Evolutionary conservation across 495 filamentous ascomycete species (phyloP), one percentile per base, ranked within the genome.

Genomic region (Platismatia glauca): DNA sequence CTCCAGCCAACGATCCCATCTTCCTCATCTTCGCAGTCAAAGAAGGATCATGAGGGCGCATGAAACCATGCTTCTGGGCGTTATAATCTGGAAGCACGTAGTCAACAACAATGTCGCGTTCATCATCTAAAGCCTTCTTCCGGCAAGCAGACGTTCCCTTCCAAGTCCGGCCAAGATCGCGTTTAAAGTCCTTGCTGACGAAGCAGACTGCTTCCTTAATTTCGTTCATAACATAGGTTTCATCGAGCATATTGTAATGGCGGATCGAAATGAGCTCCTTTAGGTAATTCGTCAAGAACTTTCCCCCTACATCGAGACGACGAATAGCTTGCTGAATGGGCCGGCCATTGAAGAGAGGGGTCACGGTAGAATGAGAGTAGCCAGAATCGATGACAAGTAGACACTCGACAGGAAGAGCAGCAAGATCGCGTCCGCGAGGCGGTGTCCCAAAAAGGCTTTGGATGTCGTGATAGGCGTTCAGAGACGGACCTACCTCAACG

Each of bases 41-140:
- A 2, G 78, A 69, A 18, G 88, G 82, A 68, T 95, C 89, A 66
- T 95, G 91, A 0, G 89, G 85, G 22, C 90, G 81, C 44, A 87
- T 78, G 66, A 87, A 82, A 2, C 94, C 95, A 56, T 85, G 83
- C 37, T 81, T 84, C 29, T 82, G 77, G 0, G 82, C 82, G 66
- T 95, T 91, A 60, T 92, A 96, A 70, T 97, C 90, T 0, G 94
- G 94, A 4, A 99, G 81, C 5, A 97, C 89, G 69, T 94, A 97
- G 72, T 99, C 94, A 33, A 91, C 82, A 9, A 91, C 86, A 29
- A 97, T 86, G n/a, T 88, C 84, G 33, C 82, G 82, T n/a, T 78
- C 84, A 60, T 82, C 80, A 1, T 58, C 57, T 18, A 41, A 46
- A 3, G 41, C 29, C 43, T 64, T 55, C 48, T 66, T 65, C 8